Evolutionary conservation across 768 basidiomycete genomes (phyloP).

Genomic region (Psilocybe cyanescens): DNA sequence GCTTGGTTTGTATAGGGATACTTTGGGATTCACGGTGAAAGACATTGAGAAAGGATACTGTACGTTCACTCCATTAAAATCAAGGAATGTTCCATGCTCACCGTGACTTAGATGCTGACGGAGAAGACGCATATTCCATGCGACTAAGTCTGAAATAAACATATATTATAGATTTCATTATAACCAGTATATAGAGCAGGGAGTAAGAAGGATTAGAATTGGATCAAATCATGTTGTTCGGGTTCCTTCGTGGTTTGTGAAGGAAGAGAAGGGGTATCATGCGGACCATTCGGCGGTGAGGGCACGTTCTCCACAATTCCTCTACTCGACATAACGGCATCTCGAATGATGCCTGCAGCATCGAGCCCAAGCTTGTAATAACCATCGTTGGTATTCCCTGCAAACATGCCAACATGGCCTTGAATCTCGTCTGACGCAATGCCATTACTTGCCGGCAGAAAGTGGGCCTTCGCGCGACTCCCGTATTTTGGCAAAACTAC

Average conservation of each 20-base stretch:
- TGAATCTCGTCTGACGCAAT: conserved; percentile 76
- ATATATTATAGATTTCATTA: conserved; percentile 11
- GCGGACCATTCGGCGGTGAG: background rate
- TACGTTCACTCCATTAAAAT: conserved; percentile 34
- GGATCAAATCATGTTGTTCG: conserved; percentile 15
- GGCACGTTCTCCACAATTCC: conserved; percentile 18
- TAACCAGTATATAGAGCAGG: conserved; percentile 4
- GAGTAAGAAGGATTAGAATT: conserved; percentile 6
- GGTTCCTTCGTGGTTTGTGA: conserved; percentile 9
- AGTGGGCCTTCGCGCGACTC: conserved; percentile 53
- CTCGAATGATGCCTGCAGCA: conserved; percentile 62
- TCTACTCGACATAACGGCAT: conserved; percentile 46
- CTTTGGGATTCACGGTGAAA: conserved; percentile 87
- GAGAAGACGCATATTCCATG: conserved; percentile 96
- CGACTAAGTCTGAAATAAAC: conserved; percentile 57
- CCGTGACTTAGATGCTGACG: conserved; percentile 76
- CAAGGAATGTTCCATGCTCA: background rate
- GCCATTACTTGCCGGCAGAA: conserved; percentile 66
- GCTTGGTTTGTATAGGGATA: conserved; percentile 85
- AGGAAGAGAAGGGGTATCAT: background rate
- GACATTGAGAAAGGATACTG: conserved; percentile 93
- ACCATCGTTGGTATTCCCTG: conserved; percentile 79
- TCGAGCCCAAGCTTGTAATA: conserved; percentile 85
- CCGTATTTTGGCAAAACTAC: conserved; percentile 68
- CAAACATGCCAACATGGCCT: conserved; percentile 92